Evolutionary conservation across 2,329 filamentous ascomycete genomes (phyloP), one percentile per base, ranked within the genome.

Genomic region (Sarocladium strictum): DNA sequence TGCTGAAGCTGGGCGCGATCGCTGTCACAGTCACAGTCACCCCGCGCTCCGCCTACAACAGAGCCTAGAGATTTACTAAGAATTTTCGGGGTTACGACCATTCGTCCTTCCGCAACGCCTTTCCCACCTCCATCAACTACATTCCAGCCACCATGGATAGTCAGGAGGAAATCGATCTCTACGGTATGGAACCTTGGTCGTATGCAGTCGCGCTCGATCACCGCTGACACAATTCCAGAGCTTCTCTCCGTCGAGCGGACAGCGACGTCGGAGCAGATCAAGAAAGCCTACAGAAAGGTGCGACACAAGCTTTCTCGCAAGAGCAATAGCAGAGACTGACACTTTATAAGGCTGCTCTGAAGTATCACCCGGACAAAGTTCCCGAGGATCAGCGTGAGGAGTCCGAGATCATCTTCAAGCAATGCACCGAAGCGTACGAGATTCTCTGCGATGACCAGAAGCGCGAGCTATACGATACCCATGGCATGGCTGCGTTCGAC

Each of bases 381-480:
- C 79, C 91, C 62, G 90, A 93, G 71, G 84, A 88, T 26, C 85
- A 92, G 66, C 87, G 93, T 62, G 86, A 85, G 67, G 88, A 87
- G 61, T 90, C 94, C 57, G 94, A 97, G 70, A 79, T 85, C 66
- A 91, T 86, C 67, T 99, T 99, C 84, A 99, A 99, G 75, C 77
- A 85, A 54, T 86, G 96, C 56, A 92, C 89, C 57, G 87, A 95
- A 74, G 94, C 94, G 63, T 99, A 99, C 77, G 94, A 99, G 69
- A 97, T 99, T 67, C 90, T 99, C 55, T 87, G 84, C 73, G 93
- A 99, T 78, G 93, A 97, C 59, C 85, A 97, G 58, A 97, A 96
- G 72, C 87, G 94, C 65, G 81, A 89, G 55, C 74, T 95, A 58
- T 99, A 99, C 76, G 94, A 99, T 67, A 85, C 84, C 58, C 90